Conservation (phyloP, 1,284 basidiomycete species). For the Boletus calvinii region DNA sequence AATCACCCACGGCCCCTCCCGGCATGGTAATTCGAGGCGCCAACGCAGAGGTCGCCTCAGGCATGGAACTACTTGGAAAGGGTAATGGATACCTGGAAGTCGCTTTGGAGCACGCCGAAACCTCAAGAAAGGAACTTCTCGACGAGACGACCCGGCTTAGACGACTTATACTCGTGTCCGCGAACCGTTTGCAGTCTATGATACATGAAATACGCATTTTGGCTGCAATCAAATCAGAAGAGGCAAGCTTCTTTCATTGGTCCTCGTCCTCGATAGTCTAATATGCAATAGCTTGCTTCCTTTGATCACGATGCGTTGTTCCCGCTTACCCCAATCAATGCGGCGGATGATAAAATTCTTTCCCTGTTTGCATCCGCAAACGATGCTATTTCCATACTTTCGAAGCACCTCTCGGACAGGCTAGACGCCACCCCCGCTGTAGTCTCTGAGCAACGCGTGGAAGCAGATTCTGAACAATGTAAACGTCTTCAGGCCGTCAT, state of each 20-base stretch:
- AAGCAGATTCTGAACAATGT: slow-evolving; percentile 37
- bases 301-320: slow-evolving; percentile 50
- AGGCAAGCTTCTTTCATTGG: slow-evolving; percentile 37
- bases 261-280: slow-evolving; percentile 4
- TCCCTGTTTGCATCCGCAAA: slow-evolving; percentile 48
- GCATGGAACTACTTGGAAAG: slow-evolving; percentile 47
- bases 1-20: slow-evolving; percentile 42
- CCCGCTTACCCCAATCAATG: slow-evolving; percentile 51
- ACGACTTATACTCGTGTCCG: slow-evolving; percentile 63
- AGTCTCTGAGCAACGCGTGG: slow-evolving; percentile 4
- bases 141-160: slow-evolving; percentile 74
- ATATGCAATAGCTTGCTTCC: slow-evolving; percentile 25
- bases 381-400: slow-evolving; percentile 33
- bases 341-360: slow-evolving; percentile 53
- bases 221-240: slow-evolving; percentile 40
- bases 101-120: slow-evolving; percentile 73
- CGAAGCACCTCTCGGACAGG: slow-evolving; percentile 20
- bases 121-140: slow-evolving; percentile 59
- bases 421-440: slow-evolving; percentile 14
- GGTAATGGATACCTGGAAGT: slow-evolving; percentile 63
- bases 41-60: slow-evolving; percentile 52
- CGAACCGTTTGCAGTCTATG: slow-evolving; percentile 67
- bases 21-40: slow-evolving; percentile 52
- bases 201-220: slow-evolving; percentile 42
- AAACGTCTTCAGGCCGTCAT: slow-evolving; percentile 49